Evolutionary conservation across 1,284 basidiomycete species (phyloP).

Genomic region (Hymenochaete sp.): DNA sequence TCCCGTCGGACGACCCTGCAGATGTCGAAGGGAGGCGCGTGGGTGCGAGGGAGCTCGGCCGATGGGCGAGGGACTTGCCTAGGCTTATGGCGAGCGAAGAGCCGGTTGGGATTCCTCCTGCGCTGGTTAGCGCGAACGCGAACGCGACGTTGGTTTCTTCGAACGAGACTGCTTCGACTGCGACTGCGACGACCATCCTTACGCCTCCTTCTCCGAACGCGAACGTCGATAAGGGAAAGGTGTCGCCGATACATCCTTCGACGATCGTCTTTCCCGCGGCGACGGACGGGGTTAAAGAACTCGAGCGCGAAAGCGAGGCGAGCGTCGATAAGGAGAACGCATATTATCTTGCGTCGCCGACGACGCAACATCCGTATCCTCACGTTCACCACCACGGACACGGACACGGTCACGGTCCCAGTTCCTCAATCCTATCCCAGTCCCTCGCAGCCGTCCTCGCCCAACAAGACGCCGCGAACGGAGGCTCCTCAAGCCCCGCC

Average conservation of each 20-base stretch:
- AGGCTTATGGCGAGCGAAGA: conserved; percentile 47
- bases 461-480: conserved; percentile 11
- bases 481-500: conserved; percentile 9
- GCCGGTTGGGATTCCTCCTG: conserved; percentile 17
- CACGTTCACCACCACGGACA: too few relatives aligned
- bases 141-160: background rate
- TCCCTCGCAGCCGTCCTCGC: conserved; percentile 15
- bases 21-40: conserved; percentile 51
- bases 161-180: background rate
- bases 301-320: conserved; percentile 3
- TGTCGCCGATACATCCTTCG: background rate
- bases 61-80: conserved; percentile 79
- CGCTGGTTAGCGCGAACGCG: conserved; percentile 14
- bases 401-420: too few relatives aligned
- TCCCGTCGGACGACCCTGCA: conserved; percentile 39
- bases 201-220: background rate
- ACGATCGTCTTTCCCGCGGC: conserved; percentile 1
- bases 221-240: too few relatives aligned
- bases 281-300: conserved; percentile 3
- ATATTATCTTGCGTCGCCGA: background rate
- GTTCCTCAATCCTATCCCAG: conserved; percentile 9
- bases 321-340: too few relatives aligned
- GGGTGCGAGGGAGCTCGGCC: conserved; percentile 76
- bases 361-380: too few relatives aligned
- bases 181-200: background rate